Base-by-base conservation (phyloP, 140 eudicot genomes). In the Erigeron philadelphicus region DNA sequence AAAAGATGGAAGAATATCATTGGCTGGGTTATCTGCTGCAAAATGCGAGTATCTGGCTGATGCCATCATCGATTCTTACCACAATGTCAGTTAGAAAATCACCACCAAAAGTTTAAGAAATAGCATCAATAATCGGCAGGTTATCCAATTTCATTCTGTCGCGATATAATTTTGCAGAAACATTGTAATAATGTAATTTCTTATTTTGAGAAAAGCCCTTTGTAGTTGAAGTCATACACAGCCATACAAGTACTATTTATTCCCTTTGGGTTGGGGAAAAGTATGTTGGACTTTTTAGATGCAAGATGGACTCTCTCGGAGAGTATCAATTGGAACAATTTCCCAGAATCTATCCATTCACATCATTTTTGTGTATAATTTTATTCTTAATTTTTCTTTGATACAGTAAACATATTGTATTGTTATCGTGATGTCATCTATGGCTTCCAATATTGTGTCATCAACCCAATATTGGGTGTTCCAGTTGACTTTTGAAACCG, bases 31-130 rank as follows among this genome's bases (percentile, higher is more conserved):
- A 60, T 89, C 99, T 44, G 78, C 90, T 9, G 99, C 97, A 41
- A 93, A 93, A 77, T 93, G 99, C n/a, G 99, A 93, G 75, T 93
- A 93, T 81, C 95, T 93, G 67, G 99, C 99, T 2, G 99, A 93
- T 85, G 99, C 99, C 56, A 93, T 93, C 74, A 78, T 93, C 5
- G 99, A 93, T 75, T 93, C 99, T 3, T 93, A 72, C 81, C 84
- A 93, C 74, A 93, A 93, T 65, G 97, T 89, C 61, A 87, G 85
- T 73, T 93, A 80, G 74, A 79, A 70, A 81, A 71, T 44, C 0
- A 31, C 21, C 15, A 1, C 57, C 58, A 40, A 42, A 41, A 21
- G 18, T 17, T 50, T 9, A 11, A 17, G 42, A 41, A 52, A 57
- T 54, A 31, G 11, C 46, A 67, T 58, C 67, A 82, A 70, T 79